phyloP scores from a whole-genome alignment of 106 monocot genomes.

The Phalaenopsis aphrodite region DNA sequence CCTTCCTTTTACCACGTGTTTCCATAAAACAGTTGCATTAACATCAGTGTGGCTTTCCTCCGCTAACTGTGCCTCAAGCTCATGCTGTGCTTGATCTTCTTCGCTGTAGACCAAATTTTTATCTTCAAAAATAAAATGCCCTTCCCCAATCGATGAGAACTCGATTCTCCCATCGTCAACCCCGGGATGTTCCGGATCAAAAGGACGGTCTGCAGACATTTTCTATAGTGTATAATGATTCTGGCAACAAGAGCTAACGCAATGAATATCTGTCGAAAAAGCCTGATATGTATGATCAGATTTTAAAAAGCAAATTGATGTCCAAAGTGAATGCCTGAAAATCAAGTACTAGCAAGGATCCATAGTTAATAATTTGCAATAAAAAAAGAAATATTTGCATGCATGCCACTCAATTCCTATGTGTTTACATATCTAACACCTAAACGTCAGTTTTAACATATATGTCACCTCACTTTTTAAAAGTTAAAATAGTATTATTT shows the following conservation, averaged over 20 bases:
- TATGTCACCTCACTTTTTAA: too few relatives aligned
- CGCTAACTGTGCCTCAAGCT: conserved; percentile 25
- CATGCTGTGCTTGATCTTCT: conserved; percentile 32
- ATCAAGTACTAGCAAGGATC: not conserved
- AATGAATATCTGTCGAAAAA: not conserved
- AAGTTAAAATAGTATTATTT: too few relatives aligned
- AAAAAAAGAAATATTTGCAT: too few relatives aligned
- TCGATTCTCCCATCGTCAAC: conserved; percentile 25
- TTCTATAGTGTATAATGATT: conserved; percentile 4
- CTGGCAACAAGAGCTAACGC: not conserved
- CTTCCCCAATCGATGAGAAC: conserved; percentile 36
- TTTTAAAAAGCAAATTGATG: not conserved
- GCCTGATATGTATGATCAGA: not conserved
- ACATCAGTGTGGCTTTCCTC: conserved; percentile 31
- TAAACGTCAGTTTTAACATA: too few relatives aligned
- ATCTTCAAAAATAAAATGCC: conserved; percentile 40
- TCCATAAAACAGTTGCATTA: conserved; percentile 44
- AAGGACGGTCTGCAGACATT: conserved; percentile 26
- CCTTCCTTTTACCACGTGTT: conserved; percentile 44
- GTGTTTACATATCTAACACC: too few relatives aligned
- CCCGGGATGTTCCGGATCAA: conserved; percentile 30
- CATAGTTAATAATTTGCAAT: not conserved
- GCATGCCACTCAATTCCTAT: too few relatives aligned
- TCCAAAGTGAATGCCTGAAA: not conserved
- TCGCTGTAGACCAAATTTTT: conserved; percentile 31